Percentiles rank a stretch among this genome's conserved stretches.
phyloP scores from a whole-genome alignment of 352 stramenopile species.

The Plasmopara viticola region DNA sequence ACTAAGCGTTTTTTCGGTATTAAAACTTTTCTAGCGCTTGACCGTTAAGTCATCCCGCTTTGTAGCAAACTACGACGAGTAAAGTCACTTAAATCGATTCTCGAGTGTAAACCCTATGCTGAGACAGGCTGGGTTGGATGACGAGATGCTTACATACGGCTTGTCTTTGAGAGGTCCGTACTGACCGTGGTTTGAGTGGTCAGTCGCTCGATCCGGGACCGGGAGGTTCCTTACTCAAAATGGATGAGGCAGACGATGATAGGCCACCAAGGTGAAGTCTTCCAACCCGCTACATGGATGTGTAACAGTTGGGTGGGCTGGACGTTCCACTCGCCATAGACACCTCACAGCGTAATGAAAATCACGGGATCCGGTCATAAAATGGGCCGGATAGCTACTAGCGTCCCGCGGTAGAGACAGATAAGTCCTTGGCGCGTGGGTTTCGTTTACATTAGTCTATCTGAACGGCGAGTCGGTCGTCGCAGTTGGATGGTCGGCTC shows the following conservation, averaged over 20 bases:
- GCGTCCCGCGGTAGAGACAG: too few species aligned
- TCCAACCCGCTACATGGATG: not conserved
- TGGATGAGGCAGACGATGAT: not conserved
- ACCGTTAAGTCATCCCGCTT: too few species aligned
- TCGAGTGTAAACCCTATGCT: too few species aligned
- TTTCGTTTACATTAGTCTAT: not conserved
- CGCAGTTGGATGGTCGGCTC: too few species aligned
- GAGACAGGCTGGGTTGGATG: too few species aligned
- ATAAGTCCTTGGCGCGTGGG: not conserved
- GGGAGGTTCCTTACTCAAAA: not conserved
- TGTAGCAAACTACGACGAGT: too few species aligned
- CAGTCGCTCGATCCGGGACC: not conserved
- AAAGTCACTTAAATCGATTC: too few species aligned
- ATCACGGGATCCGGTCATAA: not conserved
- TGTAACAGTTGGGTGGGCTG: not conserved
- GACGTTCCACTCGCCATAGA: not conserved
- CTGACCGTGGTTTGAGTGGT: not conserved
- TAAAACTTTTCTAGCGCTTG: too few species aligned
- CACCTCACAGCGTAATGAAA: not conserved
- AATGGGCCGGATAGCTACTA: not conserved
- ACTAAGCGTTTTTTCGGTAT: too few species aligned
- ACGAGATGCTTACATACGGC: too few species aligned
- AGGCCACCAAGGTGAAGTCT: not conserved
- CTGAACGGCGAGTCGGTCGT: too few species aligned
- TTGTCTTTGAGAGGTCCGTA: too few species aligned